phyloP scores from a whole-genome alignment of 2,329 filamentous ascomycete species.

The Pseudocercospora macadamiae region DNA sequence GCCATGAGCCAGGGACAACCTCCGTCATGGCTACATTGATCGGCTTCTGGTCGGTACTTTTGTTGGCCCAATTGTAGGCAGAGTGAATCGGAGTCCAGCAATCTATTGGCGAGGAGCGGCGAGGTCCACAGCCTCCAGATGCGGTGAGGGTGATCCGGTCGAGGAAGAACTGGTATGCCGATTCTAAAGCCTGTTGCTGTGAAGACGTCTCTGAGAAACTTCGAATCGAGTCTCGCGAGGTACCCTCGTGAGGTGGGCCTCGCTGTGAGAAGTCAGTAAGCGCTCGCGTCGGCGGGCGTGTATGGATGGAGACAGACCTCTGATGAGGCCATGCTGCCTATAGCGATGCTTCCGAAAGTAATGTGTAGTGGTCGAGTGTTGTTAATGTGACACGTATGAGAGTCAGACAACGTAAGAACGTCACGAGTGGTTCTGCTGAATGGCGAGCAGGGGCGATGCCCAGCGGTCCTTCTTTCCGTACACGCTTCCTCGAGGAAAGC shows the following conservation, averaged over 20 bases:
- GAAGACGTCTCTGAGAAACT: neutral
- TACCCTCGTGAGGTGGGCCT: neutral
- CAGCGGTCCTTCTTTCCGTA: too few species aligned
- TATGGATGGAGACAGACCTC: too few species aligned
- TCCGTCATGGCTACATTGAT: slow-evolving; percentile 9
- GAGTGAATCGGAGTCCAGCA: slow-evolving; percentile 26
- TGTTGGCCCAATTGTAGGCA: slow-evolving; percentile 16
- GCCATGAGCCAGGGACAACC: slow-evolving; percentile 15
- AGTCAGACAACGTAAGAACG: neutral
- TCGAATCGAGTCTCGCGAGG: neutral
- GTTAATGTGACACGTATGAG: too few species aligned
- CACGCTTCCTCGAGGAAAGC: too few species aligned
- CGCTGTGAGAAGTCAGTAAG: neutral
- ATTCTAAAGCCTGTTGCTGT: neutral
- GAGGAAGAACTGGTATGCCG: slow-evolving; percentile 7
- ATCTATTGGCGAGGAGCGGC: slow-evolving; percentile 23
- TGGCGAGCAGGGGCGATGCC: neutral
- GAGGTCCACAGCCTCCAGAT: slow-evolving; percentile 23
- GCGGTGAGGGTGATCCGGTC: slow-evolving; percentile 21
- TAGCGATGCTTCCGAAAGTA: neutral
- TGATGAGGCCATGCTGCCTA: neutral
- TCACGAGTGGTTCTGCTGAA: neutral
- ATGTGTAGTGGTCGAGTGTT: neutral
- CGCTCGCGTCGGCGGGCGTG: too few species aligned
- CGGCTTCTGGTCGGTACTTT: slow-evolving; percentile 1